phyloP scores from a whole-genome alignment of 2,329 filamentous ascomycete species.

The Xylariaceae sp. region DNA sequence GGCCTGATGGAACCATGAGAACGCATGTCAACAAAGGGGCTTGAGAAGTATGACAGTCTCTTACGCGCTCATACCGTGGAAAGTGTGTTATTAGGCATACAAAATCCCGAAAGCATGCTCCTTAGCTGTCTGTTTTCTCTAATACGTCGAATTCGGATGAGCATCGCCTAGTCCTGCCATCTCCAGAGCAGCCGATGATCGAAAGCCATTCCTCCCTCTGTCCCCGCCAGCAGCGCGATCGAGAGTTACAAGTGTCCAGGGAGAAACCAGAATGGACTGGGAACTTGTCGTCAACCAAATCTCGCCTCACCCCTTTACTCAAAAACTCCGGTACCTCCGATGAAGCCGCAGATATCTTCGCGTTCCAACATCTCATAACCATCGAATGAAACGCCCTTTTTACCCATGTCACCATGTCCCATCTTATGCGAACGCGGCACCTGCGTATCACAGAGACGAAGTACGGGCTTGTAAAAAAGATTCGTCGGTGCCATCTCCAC shows the following conservation, averaged over 20 bases:
- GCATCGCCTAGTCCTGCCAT: background rate
- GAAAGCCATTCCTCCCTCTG: slow-evolving; percentile 13
- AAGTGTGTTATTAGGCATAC: background rate
- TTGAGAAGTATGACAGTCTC: background rate
- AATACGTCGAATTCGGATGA: background rate
- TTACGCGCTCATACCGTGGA: background rate
- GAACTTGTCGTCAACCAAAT: background rate
- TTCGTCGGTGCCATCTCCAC: slow-evolving; percentile 1
- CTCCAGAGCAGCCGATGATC: slow-evolving; percentile 8
- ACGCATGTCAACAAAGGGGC: background rate
- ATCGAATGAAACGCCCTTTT: background rate
- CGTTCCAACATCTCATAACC: slow-evolving; percentile 3
- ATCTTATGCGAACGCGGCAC: slow-evolving; percentile 16
- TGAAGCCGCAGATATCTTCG: background rate
- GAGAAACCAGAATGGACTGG: background rate
- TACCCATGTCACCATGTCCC: slow-evolving; percentile 7
- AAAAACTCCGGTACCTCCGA: slow-evolving; percentile 17
- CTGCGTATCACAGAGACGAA: slow-evolving; percentile 10
- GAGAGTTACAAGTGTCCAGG: background rate
- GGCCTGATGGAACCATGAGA: slow-evolving; percentile 2
- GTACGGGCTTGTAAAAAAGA: slow-evolving; percentile 26
- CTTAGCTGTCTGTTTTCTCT: slow-evolving; percentile 8
- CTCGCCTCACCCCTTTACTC: slow-evolving; percentile 10
- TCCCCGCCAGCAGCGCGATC: background rate
- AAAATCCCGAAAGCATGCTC: background rate